Conservation (phyloP, 129 eudicot species). For the Ambrosia trifida region DNA sequence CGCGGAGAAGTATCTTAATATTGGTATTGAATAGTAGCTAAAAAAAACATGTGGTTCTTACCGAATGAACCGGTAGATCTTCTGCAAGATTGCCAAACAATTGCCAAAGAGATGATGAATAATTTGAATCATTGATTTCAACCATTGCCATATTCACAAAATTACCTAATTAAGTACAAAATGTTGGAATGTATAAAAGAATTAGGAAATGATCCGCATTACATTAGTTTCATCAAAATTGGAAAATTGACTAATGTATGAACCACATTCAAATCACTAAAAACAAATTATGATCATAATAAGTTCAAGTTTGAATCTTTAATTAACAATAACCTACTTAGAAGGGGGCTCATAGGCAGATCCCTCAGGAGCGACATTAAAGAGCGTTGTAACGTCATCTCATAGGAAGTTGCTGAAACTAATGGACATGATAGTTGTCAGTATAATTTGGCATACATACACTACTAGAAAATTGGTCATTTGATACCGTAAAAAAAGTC, state of each 20-base stretch:
- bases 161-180: constrained; percentile 54
- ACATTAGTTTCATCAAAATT: background rate
- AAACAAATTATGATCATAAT: background rate
- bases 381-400: constrained; percentile 64
- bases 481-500: too few species aligned
- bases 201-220: background rate
- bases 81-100: constrained; percentile 51
- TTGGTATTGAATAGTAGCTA: background rate
- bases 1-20: background rate
- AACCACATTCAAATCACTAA: background rate
- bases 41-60: constrained; percentile 38
- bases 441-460: background rate
- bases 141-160: constrained; percentile 70
- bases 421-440: constrained; percentile 26
- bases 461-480: too few species aligned
- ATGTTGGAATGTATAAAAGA: background rate
- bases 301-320: background rate
- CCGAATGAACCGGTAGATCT: constrained; percentile 52
- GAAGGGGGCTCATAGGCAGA: constrained; percentile 62
- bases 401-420: constrained; percentile 75
- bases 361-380: constrained; percentile 55
- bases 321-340: constrained; percentile 47
- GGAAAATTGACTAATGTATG: background rate
- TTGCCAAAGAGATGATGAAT: constrained; percentile 46
- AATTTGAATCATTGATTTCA: constrained; percentile 31